phyloP scores from a whole-genome alignment of 306 rosid genomes.

The Inga oerstediana region DNA sequence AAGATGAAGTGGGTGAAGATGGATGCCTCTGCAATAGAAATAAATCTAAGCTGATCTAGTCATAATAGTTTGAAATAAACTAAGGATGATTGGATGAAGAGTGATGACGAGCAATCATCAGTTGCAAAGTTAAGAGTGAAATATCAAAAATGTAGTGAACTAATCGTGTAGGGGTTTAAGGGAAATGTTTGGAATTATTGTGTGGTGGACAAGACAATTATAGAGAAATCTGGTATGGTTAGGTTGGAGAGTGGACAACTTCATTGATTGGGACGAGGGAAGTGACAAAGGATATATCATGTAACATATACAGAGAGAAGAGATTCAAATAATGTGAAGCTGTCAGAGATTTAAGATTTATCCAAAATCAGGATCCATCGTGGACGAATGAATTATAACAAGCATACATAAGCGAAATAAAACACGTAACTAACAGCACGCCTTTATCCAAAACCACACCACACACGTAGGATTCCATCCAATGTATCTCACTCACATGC shows the following conservation, averaged over 20 bases:
- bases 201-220: background rate
- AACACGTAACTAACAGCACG: background rate
- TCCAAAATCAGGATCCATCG: background rate
- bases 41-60: too few relatives aligned
- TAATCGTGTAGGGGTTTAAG: background rate
- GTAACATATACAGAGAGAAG: background rate
- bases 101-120: too few relatives aligned
- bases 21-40: too few relatives aligned
- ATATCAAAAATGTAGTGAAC: background rate
- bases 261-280: background rate
- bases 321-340: background rate
- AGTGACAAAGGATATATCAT: background rate
- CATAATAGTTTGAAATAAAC: too few relatives aligned
- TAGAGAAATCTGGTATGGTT: slow-evolving; percentile 5
- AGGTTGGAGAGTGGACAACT: background rate
- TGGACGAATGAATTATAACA: background rate
- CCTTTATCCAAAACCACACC: background rate
- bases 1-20: too few relatives aligned
- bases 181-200: background rate
- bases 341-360: background rate
- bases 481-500: background rate
- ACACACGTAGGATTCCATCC: background rate
- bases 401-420: background rate
- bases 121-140: background rate
- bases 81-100: background rate